Percentiles rank a stretch among this genome's conserved stretches.
These are phyloP conservation scores for Aspergillus sp. DNA, from an alignment of 2,329 filamentous ascomycete genomes.

Conservation along the genomic window DNA sequence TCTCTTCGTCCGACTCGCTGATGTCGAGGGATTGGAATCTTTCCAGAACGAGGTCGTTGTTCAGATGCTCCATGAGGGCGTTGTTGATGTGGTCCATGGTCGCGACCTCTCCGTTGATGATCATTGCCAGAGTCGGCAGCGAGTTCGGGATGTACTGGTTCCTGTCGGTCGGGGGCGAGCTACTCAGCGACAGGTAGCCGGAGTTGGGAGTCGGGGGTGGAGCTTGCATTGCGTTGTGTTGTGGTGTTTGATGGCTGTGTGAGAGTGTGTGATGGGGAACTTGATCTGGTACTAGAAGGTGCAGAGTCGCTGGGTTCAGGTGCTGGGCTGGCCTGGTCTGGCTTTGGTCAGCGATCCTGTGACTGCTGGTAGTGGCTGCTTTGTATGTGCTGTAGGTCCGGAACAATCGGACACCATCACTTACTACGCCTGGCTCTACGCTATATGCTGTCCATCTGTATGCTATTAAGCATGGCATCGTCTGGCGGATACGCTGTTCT, in stretches of 20 bases:
- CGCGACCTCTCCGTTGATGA: neutral
- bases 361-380: too few species aligned
- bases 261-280: neutral
- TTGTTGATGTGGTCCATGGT: neutral
- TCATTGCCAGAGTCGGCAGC: neutral
- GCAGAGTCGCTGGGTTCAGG: too few species aligned
- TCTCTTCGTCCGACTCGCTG: neutral
- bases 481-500: too few species aligned
- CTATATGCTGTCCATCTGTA: too few species aligned
- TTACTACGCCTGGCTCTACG: too few species aligned
- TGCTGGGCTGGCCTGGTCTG: too few species aligned
- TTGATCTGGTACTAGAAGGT: neutral
- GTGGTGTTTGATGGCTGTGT: neutral
- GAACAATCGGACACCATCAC: too few species aligned
- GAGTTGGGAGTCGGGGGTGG: neutral
- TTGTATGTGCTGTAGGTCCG: too few species aligned
- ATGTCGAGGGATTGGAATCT: neutral
- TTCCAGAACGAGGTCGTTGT: neutral
- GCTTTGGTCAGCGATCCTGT: too few species aligned
- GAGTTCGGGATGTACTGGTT: neutral
- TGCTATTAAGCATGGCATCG: too few species aligned
- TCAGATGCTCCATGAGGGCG: neutral
- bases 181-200: neutral
- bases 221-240: neutral
- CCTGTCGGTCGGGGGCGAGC: neutral